These are phyloP conservation scores for Gossypium mustelinum DNA, from an alignment of 345 rosid genomes.

Conservation along the genomic window DNA sequence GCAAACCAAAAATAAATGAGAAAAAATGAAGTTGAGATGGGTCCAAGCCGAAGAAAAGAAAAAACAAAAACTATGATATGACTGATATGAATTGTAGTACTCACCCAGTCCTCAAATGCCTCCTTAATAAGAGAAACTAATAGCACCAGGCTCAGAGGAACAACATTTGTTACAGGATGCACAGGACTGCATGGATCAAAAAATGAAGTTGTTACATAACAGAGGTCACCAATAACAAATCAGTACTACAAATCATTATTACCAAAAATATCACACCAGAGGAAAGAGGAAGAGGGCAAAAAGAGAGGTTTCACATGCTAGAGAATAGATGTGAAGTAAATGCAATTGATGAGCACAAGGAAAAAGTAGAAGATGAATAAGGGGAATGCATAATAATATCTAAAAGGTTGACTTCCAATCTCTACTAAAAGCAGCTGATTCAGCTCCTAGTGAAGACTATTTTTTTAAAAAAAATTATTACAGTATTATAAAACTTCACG, in stretches of 20 bases:
- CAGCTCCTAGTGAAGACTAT: neutral
- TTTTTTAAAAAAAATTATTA: neutral
- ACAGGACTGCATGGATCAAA: conserved; percentile 76
- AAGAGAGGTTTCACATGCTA: neutral
- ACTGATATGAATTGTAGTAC: conserved; percentile 23
- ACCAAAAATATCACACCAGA: neutral
- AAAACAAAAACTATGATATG: conserved; percentile 4
- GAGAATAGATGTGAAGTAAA: neutral
- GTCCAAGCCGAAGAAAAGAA: conserved; percentile 16
- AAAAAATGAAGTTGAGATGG: conserved; percentile 4
- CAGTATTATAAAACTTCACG: neutral
- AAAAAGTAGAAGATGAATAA: neutral
- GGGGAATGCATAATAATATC: neutral
- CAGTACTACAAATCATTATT: conserved; percentile 4
- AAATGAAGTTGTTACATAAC: conserved; percentile 9
- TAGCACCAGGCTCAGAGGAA: conserved; percentile 89
- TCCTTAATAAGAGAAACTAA: conserved; percentile 95
- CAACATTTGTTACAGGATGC: conserved; percentile 91
- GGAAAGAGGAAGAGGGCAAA: neutral
- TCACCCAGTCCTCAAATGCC: conserved; percentile 98
- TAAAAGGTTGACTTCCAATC: neutral
- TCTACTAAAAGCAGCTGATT: neutral
- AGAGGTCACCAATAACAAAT: neutral
- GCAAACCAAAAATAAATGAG: conserved; percentile 15
- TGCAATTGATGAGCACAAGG: neutral